Evolutionary conservation across 164 flowering plant genomes (phyloP), one percentile per base, ranked within the genome.

Genomic region (Nymphaea thermarum): DNA sequence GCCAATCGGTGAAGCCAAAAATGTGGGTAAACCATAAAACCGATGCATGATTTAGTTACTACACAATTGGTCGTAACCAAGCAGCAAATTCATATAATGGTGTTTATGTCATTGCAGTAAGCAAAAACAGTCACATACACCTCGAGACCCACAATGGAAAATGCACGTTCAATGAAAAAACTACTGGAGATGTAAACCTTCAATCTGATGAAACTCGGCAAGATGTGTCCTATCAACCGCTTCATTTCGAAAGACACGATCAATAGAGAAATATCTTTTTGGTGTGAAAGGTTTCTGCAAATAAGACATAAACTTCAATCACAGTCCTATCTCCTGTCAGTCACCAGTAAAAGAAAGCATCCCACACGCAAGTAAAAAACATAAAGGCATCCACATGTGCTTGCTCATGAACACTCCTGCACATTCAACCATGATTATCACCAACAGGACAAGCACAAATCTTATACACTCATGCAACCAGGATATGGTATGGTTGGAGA

Each of bases 231-330:
- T 82, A 73, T 95, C 99, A 0, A 95, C 99, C 14, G 99, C 96
- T 84, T 95, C 99, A 82, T 95, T 95, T 80, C 99, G 81, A 82
- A 92, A 95, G 55, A 95, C 98, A n/a, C 97, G 96, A 68, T 92
- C 98, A 16, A 95, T 92, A 5, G 96, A 92, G 71, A 84, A 95
- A 73, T 88, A 92, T 44, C 80, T 85, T 71, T 81, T 83, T 4
- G 98, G 96, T 17, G 71, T 77, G 76, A 92, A 92, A 63, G 89
- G 85, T 84, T 84, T 81, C 95, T 94, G 82, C 14, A 62, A 62
- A 25, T 25, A 25, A 25, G 36, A 25, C 36, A 25, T 25, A 25
- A 25, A 25, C 36, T 25, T 25, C 36, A 25, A 25, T 25, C 36
- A 25, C 36, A 25, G 36, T 25, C 36, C 36, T 25, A 25, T 0